Percentiles rank a stretch among this genome's conserved stretches.
Evolutionary conservation across 2,329 filamentous ascomycete genomes (phyloP).

Genomic region (Periglandula ipomoeae): DNA sequence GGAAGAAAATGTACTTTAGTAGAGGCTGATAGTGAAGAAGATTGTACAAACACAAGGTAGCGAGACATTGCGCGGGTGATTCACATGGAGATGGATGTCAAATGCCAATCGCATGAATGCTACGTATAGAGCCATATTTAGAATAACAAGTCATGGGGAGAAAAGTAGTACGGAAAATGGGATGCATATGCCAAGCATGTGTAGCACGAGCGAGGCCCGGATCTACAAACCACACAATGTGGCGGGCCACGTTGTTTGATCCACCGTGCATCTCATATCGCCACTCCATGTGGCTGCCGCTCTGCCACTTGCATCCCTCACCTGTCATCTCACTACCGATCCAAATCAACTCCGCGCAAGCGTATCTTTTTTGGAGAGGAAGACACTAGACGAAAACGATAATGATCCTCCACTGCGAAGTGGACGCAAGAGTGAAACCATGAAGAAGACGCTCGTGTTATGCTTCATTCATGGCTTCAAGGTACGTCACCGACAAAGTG

Average conservation of each 20-base stretch:
- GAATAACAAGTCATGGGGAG: too few relatives aligned
- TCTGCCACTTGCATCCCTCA: not conserved
- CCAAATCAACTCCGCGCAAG: too few relatives aligned
- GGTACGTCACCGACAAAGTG: too few relatives aligned
- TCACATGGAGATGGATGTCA: not conserved
- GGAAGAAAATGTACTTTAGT: constrained; percentile 32
- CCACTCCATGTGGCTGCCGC: not conserved
- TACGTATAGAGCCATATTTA: too few relatives aligned
- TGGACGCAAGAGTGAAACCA: constrained; percentile 11
- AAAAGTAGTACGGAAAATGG: too few relatives aligned
- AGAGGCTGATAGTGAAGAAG: constrained; percentile 23
- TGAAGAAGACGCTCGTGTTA: constrained; percentile 68
- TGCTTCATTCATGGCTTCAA: constrained; percentile 90
- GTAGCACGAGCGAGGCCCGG: too few relatives aligned
- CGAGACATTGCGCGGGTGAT: not conserved
- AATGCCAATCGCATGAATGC: too few relatives aligned
- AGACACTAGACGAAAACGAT: not conserved
- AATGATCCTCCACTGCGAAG: not conserved
- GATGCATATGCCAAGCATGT: too few relatives aligned
- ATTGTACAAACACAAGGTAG: constrained; percentile 2
- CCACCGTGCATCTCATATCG: not conserved
- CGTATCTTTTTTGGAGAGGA: too few relatives aligned
- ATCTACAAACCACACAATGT: too few relatives aligned
- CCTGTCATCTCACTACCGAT: too few relatives aligned
- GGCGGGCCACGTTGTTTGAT: not conserved